phyloP scores from a whole-genome alignment of 23 red algal genomes.

The Gracilaria gracilis region DNA sequence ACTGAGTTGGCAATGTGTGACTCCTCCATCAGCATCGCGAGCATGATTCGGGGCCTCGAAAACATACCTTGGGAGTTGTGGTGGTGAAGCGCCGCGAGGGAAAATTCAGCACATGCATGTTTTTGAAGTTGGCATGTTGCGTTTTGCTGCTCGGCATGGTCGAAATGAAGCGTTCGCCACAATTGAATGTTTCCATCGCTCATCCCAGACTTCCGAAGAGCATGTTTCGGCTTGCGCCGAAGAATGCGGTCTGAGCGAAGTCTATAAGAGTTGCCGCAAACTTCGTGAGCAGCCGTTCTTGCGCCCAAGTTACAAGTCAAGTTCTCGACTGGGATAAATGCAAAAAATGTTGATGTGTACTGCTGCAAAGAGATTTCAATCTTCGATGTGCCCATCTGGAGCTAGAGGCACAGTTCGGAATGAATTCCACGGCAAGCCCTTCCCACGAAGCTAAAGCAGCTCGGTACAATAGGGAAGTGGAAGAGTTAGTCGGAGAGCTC shows the following conservation, averaged over 20 bases:
- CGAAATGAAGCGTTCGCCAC: background rate
- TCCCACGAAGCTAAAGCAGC: background rate
- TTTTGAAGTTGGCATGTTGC: background rate
- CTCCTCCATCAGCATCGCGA: background rate
- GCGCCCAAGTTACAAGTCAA: too few species aligned
- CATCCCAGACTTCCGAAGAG: too few species aligned
- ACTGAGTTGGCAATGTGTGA: background rate
- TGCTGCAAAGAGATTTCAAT: too few species aligned
- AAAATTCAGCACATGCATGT: constrained; percentile 11
- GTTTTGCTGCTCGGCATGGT: too few species aligned
- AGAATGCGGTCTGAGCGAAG: too few species aligned
- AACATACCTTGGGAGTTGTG: background rate
- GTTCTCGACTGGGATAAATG: background rate
- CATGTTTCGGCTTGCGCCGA: too few species aligned
- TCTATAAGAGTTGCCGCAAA: too few species aligned
- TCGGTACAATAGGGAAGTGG: background rate
- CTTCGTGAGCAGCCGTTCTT: too few species aligned
- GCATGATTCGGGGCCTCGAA: background rate
- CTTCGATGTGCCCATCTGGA: too few species aligned
- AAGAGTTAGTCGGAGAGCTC: background rate
- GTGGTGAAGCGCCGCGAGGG: background rate
- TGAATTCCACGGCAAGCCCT: background rate
- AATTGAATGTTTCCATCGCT: background rate
- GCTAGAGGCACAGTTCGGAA: background rate
- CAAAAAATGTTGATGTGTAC: too few species aligned